Base-by-base conservation (phyloP, 495 filamentous ascomycete genomes). In the Penicillium ochrochloron region DNA sequence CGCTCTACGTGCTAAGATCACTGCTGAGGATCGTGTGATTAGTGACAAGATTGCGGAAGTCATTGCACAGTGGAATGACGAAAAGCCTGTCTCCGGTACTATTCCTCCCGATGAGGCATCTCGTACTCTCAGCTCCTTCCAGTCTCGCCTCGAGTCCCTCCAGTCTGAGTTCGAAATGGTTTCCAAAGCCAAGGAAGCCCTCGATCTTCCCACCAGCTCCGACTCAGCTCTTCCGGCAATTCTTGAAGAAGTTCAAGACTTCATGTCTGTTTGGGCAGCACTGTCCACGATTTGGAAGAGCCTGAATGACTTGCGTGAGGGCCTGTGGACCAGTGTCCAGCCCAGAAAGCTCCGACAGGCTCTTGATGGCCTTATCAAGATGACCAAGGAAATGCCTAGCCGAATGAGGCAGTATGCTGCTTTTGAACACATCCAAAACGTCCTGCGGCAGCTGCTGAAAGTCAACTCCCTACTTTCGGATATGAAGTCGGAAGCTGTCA, bases 301-400 rank as follows among this genome's bases (percentile, higher is more conserved):
- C 70, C 76, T 99, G 51, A 93, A 97, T 71, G 95, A 98, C 68
- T 89, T 98, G 31, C 87, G 92, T 15, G 96, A 98, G 65, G 90
- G 84, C 27, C 86, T 93, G 0, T 99, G 95, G 95, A 93, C 89
- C 35, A 97, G 90, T 72, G 89, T 98, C 2, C 91, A 97, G 69
- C 93, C 95, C 2, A 84, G 95, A 50, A 98, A 97, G 77, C 85
- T 98, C 63, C 86, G 96, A 33, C 85, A 91, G 61, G 89, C 92
- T 17, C 86, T 99, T 54, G 95, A 99, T 71, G 87, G 88, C 39
- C 83, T 98, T 33, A 91, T 97, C 72, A 97, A 96, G 79, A 95
- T 97, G 90, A 97, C 93, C 52, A 99, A 97, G 80, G 94, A 98
- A 63, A 99, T 99, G 95, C 95, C 95, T 0, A 96, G 92, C 75